Evolutionary conservation across 2,329 filamentous ascomycete genomes (phyloP).

Genomic region (Pseudogymnoascus sp.): DNA sequence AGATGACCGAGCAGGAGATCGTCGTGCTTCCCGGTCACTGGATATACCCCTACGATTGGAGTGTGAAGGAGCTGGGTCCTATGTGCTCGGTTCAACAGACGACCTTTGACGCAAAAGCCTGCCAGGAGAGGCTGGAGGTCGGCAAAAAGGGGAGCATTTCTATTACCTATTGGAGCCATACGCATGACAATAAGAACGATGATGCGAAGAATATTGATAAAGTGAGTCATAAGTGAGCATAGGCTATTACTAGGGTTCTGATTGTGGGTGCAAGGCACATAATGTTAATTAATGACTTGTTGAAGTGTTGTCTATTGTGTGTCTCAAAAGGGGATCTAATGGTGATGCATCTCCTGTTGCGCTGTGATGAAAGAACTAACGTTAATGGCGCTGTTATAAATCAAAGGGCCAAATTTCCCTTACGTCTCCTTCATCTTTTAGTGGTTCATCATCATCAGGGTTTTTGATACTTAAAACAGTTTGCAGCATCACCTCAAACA

Average conservation of each 20-base stretch:
- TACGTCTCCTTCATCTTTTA: not conserved
- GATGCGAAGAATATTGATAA: not conserved
- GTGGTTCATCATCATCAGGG: not conserved
- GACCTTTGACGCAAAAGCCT: not conserved
- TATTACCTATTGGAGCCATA: not conserved
- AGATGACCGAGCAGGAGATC: slow-evolving; percentile 14
- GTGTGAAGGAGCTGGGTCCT: not conserved
- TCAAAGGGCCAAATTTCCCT: slow-evolving; percentile 7
- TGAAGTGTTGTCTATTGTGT: too few relatives aligned
- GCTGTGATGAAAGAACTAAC: too few relatives aligned
- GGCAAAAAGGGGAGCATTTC: not conserved
- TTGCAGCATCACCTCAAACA: slow-evolving; percentile 9
- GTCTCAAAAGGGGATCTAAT: too few relatives aligned
- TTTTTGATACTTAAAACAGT: not conserved
- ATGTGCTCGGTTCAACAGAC: not conserved
- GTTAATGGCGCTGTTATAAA: not conserved
- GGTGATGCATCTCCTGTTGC: too few relatives aligned
- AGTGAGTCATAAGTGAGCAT: too few relatives aligned
- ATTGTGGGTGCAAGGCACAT: too few relatives aligned
- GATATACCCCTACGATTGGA: slow-evolving; percentile 25
- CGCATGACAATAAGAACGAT: not conserved
- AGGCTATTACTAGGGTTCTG: too few relatives aligned
- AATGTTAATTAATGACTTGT: too few relatives aligned
- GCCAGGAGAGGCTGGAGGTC: not conserved
- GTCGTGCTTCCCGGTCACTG: slow-evolving; percentile 18